Evolutionary conservation across 768 basidiomycete genomes (phyloP), one percentile per base, ranked within the genome.

Genomic region (Baorangia bicolor): DNA sequence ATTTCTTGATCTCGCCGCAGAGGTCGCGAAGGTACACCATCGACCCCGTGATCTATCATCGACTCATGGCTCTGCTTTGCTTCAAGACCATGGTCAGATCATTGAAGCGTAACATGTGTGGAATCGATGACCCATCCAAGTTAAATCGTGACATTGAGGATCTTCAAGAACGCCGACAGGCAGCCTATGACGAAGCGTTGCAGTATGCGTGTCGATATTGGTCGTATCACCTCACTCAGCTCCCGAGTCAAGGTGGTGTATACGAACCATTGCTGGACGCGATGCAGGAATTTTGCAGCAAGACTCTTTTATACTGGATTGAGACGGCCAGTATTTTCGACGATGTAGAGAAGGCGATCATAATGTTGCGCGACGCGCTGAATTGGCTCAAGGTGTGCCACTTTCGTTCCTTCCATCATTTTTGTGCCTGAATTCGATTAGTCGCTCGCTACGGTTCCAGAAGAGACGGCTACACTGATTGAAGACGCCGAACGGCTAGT

Each of bases 171-270:
- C 55, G 62, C 14, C 35, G 53, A 3, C 20, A 25, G 21, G 27
- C 34, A 5, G 58, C 51, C 5, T 53, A 51, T 25, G 53, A 64
- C 20, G 62, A 57, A 40, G 55, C 58, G 1, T 27, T 64, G 25
- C 4, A 45, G 6, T 64, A 64, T 30, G 58, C 62, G 3, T 64
- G 62, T 60, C 58, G 56, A 11, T 64, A 52, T 34, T 64, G 63
- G 63, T 50, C 49, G n/a, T 45, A 53, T 18, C 62, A 64, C 35
- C 55, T 64, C 28, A 34, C 40, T 13, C 59, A 55, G n/a, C 46
- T 61, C 7, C 59, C 59, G 28, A 30, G 25, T 25, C 28, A 30
- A 35, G 56, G 50, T 27, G 28, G 42, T 20, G 31, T 43, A 8
- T 43, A 59, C 38, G 58, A 55, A 18, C n/a, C 34, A 9, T 37